Evolutionary conservation across 768 basidiomycete species (phyloP), one percentile per base, ranked within the genome.

Genomic region (Sarcodon aspratus): DNA sequence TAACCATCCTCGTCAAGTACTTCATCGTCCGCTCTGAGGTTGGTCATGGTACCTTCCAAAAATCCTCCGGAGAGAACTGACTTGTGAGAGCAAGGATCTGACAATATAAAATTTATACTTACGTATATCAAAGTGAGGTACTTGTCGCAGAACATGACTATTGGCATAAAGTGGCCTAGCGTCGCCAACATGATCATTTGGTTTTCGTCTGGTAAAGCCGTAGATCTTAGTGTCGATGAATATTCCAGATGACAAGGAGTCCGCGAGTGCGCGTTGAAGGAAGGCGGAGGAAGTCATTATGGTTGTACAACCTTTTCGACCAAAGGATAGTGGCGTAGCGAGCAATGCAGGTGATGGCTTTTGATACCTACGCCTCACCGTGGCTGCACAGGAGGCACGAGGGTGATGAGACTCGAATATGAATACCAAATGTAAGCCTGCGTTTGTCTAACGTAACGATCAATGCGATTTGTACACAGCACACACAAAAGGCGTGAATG

Each of bases 121-220:
- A 49, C 50, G 47, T 9, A 15, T n/a, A 17, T 33, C 21, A 33
- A 51, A 51, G 46, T 48, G 38, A 1, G 11, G 34, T 15, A 46
- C 46, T 21, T 40, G 15, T 13, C 33, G 31, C 21, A 51, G 9
- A 3, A 51, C 40, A 3, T 31, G 10, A 47, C 50, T 51, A 35
- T 32, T 48, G 13, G 50, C 46, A 33, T 48, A 48, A 3, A 51
- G 27, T 2, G 11, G 27, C 17, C 37, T 21, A 6, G 46, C 36
- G 4, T 11, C n/a, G 10, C 47, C 3, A n/a, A 42, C 46, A 17
- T 4, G 37, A 4, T 35, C 48, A 32, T 8, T 18, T 10, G 48
- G 5, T n/a, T 13, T 17, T 15, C 44, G 27, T 31, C 48, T 11
- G 9, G 48, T 34, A 44, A 31, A 50, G 10, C 34, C 18, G 33